Evolutionary conservation across 2,329 filamentous ascomycete species (phyloP), one percentile per base, ranked within the genome.

Genomic region (Ceratocystis harringtonii): DNA sequence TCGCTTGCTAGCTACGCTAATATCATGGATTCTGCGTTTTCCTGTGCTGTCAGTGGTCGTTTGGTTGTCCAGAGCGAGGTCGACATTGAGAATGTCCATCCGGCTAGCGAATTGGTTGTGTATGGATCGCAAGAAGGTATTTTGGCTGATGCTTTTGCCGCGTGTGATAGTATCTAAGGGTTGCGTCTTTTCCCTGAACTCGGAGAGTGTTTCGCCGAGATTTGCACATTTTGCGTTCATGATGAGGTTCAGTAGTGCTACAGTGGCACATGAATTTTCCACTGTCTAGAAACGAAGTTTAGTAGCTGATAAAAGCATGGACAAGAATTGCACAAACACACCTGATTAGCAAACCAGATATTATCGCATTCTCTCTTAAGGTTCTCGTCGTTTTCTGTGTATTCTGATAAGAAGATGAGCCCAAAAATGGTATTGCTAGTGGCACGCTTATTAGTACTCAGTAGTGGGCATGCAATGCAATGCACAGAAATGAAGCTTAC

Each of bases 271-370:
- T 30, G 90, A 87, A 74, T 95, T 95, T 65, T 83, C 81, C 0
- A 85, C 87, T 0, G 89, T 90, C 86, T 67, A 32, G 25, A 92
- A 68, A 12, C 36, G 4, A 10, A 10, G 5, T 25, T 41, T 43
- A 7, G 15, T n/a, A 30, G 32, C 30, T 72, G 48, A 71, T 68
- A 44, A 45, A 5, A 60, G 63, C 25, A n/a, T 36, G 12, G 7
- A 10, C 30, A 43, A 60, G 28, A 25, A 8, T 3, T 32, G 5
- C 10, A 15, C 22, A 7, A 22, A 30, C 22, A 22, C 72, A 89
- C 87, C 77, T 95, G 92, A 71, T 96, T 96, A 32, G 92, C 91
- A 74, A 96, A 97, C 92, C 94, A 99, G 19, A 97, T 78, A 2
- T 83, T 77, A 57, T 76, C 78, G 65, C 79, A 71, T 77, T 82